These are phyloP conservation scores for Trichosporon coremiiforme DNA, from an alignment of 1,284 basidiomycete species.

Conservation along the genomic window DNA sequence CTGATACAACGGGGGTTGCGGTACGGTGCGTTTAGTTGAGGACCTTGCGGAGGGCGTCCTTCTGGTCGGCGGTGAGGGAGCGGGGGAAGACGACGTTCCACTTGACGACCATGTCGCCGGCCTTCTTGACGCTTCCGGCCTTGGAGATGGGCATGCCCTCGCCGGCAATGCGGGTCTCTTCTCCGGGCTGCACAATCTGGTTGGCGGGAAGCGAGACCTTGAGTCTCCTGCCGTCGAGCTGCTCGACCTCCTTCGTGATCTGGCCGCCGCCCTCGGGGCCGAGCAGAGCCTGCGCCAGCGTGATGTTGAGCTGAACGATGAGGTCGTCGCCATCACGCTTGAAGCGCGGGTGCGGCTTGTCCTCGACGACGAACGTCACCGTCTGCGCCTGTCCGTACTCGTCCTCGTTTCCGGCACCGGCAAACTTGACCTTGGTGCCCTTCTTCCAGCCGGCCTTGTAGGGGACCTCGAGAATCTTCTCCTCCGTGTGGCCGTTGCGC, in stretches of 20 bases:
- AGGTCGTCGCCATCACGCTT: constrained; percentile 79
- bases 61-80: constrained; percentile 70
- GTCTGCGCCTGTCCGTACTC: constrained; percentile 69
- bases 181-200: constrained; percentile 77
- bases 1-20: not conserved
- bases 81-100: constrained; percentile 86
- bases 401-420: constrained; percentile 81
- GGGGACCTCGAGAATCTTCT: constrained; percentile 87
- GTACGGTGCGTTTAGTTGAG: constrained; percentile 46
- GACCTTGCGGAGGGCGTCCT: constrained; percentile 74
- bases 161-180: constrained; percentile 68
- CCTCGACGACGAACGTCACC: constrained; percentile 86
- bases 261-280: constrained; percentile 56
- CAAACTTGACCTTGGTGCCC: constrained; percentile 89
- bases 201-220: constrained; percentile 67
- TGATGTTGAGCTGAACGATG: constrained; percentile 64
- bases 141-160: constrained; percentile 93
- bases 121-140: constrained; percentile 68
- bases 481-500: constrained; percentile 73
- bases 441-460: constrained; percentile 69
- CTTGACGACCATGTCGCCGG: constrained; percentile 78
- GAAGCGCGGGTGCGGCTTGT: constrained; percentile 79
- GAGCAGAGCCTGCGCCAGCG: constrained; percentile 81
- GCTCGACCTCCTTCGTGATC: constrained; percentile 62
- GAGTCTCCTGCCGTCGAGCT: constrained; percentile 76